Base-by-base conservation (phyloP, 106 monocot species). In the Xerophyta viscosa region DNA sequence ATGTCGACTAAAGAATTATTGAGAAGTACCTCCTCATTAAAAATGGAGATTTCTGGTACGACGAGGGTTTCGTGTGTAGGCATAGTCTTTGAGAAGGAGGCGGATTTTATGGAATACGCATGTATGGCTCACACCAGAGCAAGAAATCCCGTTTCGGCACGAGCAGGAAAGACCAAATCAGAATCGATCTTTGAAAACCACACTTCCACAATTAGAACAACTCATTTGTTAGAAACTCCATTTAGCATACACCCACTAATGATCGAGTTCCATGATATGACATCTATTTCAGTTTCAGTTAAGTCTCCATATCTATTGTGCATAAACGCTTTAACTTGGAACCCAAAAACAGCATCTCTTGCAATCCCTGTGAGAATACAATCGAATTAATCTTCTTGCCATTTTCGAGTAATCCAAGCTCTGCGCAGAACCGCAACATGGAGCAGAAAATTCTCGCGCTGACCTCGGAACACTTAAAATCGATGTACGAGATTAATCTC, bases 251-350 rank as follows among this genome's bases (percentile, higher is more conserved):
- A 80, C 4, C 89, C 79, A 62, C 48, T 73, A 20, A 89, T 80
- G 27, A 89, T 49, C 4, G 83, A 79, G 52, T 88, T 88, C 83
- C 76, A 88, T 14, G 83, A 73, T 23, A 88, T 52, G 9, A 80
- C 30, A 71, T 89, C 79, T 51, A 39, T 73, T 2, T 74, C 50
- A 27, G 70, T 81, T 61, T 61, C 56, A 43, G 41, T 50, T 52
- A 88, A 72, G 24, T 79, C 79, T 31, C 83, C 88, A 18, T 73
- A 83, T 67, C 77, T 76, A 26, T 80, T 53, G 44, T 80, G 80
- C 76, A 84, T 73, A 49, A 64, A 83, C 6, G 74, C 83, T 30
- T 46, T n/a, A 83, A 31, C 55, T 80, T 83, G 17, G 68, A 48
- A 20, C 79, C 70, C 39, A 80, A 37, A 21, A 54, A 33, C 3